Evolutionary conservation across 331 rosid genomes (phyloP).

Genomic region (Telfairia occidentalis): DNA sequence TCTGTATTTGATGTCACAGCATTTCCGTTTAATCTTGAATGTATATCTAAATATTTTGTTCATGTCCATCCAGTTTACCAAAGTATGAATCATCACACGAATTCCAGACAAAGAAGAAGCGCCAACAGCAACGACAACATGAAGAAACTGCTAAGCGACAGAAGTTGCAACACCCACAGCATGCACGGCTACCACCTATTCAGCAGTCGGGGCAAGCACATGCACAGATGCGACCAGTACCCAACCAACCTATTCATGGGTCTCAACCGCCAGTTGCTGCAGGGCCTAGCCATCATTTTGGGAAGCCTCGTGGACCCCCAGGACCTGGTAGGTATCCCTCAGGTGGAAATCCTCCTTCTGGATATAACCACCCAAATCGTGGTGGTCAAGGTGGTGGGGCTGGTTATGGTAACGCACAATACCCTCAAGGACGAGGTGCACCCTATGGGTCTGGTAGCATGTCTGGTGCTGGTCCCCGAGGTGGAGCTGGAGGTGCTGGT

Average conservation of each 20-base stretch:
- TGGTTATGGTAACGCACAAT: conserved; percentile 26
- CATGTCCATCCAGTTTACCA: conserved; percentile 55
- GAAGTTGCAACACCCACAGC: conserved; percentile 41
- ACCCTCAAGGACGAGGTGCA: conserved; percentile 42
- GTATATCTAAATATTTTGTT: neutral
- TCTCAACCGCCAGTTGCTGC: conserved; percentile 31
- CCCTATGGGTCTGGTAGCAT: conserved; percentile 33
- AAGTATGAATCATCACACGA: conserved; percentile 88
- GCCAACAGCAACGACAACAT: conserved; percentile 40
- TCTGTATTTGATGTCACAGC: neutral
- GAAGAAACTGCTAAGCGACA: conserved; percentile 45
- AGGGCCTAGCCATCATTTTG: conserved; percentile 35
- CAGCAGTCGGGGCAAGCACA: conserved; percentile 49
- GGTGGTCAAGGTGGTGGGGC: conserved; percentile 38
- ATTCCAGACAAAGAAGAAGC: conserved; percentile 87
- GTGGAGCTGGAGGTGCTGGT: conserved; percentile 34
- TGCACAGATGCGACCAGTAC: conserved; percentile 37
- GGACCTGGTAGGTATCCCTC: conserved; percentile 33
- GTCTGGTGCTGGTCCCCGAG: conserved; percentile 32
- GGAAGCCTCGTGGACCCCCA: conserved; percentile 39
- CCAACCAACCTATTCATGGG: conserved; percentile 32
- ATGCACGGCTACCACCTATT: conserved; percentile 35
- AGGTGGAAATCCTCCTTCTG: conserved; percentile 46
- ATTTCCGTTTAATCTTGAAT: neutral
- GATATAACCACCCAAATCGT: conserved; percentile 31